Conservation (phyloP, 2,329 filamentous ascomycete species). For the Sordariomycetes sp. region DNA sequence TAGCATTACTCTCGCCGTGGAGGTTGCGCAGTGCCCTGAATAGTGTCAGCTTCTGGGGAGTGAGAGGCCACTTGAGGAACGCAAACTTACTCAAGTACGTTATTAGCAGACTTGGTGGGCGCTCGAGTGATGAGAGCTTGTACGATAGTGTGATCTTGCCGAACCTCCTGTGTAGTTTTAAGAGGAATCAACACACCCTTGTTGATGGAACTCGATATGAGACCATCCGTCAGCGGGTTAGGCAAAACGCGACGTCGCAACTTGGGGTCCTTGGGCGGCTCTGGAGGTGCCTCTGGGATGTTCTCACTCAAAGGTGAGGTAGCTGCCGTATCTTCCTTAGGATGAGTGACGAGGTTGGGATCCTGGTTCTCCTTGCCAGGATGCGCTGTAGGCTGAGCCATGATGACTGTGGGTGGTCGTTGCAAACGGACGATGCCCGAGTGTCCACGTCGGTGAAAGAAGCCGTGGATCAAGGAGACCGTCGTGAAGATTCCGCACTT, state of each 20-base stretch:
- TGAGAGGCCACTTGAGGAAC: not conserved
- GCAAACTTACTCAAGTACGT: conserved; percentile 59
- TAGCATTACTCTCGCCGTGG: conserved; percentile 51
- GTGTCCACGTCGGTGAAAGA: not conserved
- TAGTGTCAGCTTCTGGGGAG: conserved; percentile 6
- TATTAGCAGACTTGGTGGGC: conserved; percentile 62
- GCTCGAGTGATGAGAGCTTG: conserved; percentile 63
- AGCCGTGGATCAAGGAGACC: not conserved
- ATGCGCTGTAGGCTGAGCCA: not conserved
- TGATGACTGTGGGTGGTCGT: not conserved
- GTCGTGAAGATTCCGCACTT: not conserved
- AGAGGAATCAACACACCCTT: conserved; percentile 49
- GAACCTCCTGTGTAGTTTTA: conserved; percentile 55
- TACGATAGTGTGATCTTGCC: conserved; percentile 48
- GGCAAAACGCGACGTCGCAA: conserved; percentile 10
- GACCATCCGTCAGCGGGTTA: conserved; percentile 27
- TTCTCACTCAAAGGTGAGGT: not conserved
- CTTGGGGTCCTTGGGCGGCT: conserved; percentile 5
- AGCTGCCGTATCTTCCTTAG: not conserved
- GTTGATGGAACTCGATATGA: conserved; percentile 24
- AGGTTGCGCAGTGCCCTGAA: conserved; percentile 44
- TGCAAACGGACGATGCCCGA: conserved; percentile 1
- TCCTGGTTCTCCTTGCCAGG: conserved; percentile 4
- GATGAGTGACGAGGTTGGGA: not conserved
- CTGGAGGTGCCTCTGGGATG: not conserved